Evolutionary conservation across 2,329 filamentous ascomycete genomes (phyloP), one percentile per base, ranked within the genome.

Genomic region (Cladophialophora immunda): DNA sequence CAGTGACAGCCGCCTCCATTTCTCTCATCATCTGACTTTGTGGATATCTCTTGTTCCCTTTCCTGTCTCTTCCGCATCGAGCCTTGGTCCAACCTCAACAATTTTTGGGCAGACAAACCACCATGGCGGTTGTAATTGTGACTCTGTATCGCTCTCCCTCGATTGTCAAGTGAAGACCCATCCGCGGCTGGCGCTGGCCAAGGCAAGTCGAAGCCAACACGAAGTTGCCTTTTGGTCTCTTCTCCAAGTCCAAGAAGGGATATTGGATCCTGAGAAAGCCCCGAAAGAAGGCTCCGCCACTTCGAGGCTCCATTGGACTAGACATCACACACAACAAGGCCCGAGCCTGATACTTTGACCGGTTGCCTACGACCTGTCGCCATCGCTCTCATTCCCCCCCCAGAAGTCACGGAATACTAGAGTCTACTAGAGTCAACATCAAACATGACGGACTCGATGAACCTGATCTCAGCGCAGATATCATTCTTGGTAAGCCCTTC

Each of bases 381-480:
- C 45, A 27, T 50, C 19, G 22, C 27, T 27, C 9, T 50, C 45
- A 5, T 25, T 25, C 4, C 9, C 4, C 13, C 19, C 4, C 13
- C 19, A 50, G 22, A 15, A 50, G 19, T 6, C 45, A 25, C 3
- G 17, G 13, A 15, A 11, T 50, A 22, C 11, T 50, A 13, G 45
- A 25, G 45, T 50, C 22, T 11, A 50, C n/a, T n/a, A n/a, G n/a
- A n/a, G 45, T 27, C 19, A 27, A 6, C 22, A 25, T 25, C 45
- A 50, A 53, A 58, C 41, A 73, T 71, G 68, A 59, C 64, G 11
- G 64, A 72, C 50, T 74, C 73, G 9, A 70, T 74, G 66, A 73
- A 72, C 62, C 66, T 74, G 19, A 70, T 74, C 19, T 67, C 69
- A 4, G 73, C 73, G n/a, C 69, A 73, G 59, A 70, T 74, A 52